Evolutionary conservation across 2,329 filamentous ascomycete genomes (phyloP), one percentile per base, ranked within the genome.

Genomic region (Phoma sp.): DNA sequence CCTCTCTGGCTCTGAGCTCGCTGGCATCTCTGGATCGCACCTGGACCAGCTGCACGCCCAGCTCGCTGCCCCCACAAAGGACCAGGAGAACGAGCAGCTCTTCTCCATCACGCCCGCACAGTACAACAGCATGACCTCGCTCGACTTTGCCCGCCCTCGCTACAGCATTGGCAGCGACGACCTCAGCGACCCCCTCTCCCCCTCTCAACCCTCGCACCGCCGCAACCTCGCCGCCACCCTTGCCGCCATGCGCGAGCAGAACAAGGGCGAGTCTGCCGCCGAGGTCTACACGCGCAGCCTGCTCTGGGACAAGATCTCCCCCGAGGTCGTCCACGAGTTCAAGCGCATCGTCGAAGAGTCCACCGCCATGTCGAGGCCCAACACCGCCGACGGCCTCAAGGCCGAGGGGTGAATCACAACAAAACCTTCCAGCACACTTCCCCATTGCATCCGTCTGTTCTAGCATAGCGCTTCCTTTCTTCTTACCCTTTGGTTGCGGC

Each of bases 251-350:
- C 88, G 91, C 62, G 81, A 81, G 64, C 85, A 83, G 67, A 85
- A 82, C 70, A 91, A 91, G 77, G 85, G 89, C 52, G 78, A 80
- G 65, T 85, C 85, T 46, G 89, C 88, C 43, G 90, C 93, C 53
- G 92, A 97, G 69, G 91, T 97, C 37, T 96, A 96, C 79, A 96
- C 93, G 31, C 86, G 94, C 54, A 96, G 92, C 60, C 83, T 98
- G 58, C 86, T 98, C 54, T 96, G 92, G 91, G 92, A 97, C 71
- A 91, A 93, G 76, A 93, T 98, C 67, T 93, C 95, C 13, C 85
- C 87, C 66, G 92, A 98, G 62, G 92, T 98, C 43, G 92, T 99
- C 49, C 87, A 88, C 66, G 92, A 94, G 74, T 98, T 98, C 80
- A 91, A 90, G 69, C 90, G 91, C 77, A 92, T 96, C 85, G 90